Base-by-base conservation (phyloP, 371 early-diverging fungal genomes). In the Mortierella sp. region DNA sequence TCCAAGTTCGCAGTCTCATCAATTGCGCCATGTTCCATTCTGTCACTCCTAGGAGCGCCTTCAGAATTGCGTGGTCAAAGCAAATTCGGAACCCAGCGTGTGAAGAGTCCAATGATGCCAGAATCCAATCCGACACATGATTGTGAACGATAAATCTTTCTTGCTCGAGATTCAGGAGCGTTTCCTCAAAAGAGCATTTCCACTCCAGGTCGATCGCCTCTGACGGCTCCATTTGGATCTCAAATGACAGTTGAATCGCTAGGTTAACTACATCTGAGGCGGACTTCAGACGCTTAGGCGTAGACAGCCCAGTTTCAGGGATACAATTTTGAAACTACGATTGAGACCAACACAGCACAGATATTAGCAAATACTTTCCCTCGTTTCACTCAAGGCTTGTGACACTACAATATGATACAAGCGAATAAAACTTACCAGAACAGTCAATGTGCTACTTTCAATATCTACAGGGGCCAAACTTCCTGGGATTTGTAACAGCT, bases 11-110 rank as follows among this genome's bases (percentile, higher is more conserved):
- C 20, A 79, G 11, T n/a, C 75, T 47, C 30, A 10, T 28, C 6
- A 79, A 22, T 43, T 75, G 80, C 1, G 30, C 12, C 28, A 58
- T 37, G n/a, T 79, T 79, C 75, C 80, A 75, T 9, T 67, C 57
- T 51, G 65, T 14, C 43, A 72, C 60, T 43, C 67, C 72, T 1
- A 37, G 24, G 24, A 79, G 40, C 1, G 75, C 69, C 5, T 79
- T 75, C 58, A 79, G 35, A 18, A 79, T 5, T 14, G 72, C 75
- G 57, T 79, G 80, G 30, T 79, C 80, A 58, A 79, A 79, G 39
- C 80, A 75, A n/a, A 70, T 68, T 32, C 20, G 40, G 60, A 79
- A 79, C 2, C 72, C 71, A 5, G 55, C n/a, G 9, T 74, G 63
- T 11, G 28, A n/a, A 12, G 69, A 51, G 20, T 64, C 51, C 64